phyloP scores from a whole-genome alignment of 1,284 basidiomycete genomes.

The Takashimella tepidaria region DNA sequence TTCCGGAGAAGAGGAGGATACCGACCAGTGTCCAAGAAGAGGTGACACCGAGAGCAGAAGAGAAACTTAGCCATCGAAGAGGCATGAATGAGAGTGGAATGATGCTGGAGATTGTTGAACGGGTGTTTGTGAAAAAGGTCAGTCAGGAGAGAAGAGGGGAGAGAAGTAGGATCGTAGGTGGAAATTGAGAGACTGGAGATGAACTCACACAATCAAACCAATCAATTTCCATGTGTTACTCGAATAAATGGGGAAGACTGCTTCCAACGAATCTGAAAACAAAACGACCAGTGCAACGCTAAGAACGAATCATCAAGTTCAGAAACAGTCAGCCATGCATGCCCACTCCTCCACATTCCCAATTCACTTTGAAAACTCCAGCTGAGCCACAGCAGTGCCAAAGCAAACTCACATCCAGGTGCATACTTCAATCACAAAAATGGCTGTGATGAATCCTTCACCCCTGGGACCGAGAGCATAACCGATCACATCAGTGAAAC shows the following conservation, averaged over 20 bases:
- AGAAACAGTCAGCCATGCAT: too few species aligned
- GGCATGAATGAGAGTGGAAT: conserved; percentile 79
- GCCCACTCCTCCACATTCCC: too few species aligned
- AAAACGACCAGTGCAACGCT: conserved; percentile 79
- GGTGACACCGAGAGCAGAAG: conserved; percentile 73
- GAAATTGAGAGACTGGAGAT: too few species aligned
- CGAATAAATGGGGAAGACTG: conserved; percentile 63
- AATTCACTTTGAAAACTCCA: too few species aligned
- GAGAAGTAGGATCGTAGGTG: too few species aligned
- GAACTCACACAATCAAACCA: conserved; percentile 65
- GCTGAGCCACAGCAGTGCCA: conserved; percentile 7
- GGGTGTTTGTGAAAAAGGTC: not conserved
- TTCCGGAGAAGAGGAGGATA: conserved; percentile 77
- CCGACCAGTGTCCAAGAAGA: conserved; percentile 69
- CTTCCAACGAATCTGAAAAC: conserved; percentile 74
- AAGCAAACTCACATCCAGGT: conserved; percentile 48
- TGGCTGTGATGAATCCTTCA: conserved; percentile 60
- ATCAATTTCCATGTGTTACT: conserved; percentile 69
- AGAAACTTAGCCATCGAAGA: conserved; percentile 75
- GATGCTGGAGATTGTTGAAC: conserved; percentile 51
- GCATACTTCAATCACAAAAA: conserved; percentile 82
- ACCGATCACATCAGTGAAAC: conserved; percentile 41
- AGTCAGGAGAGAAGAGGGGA: not conserved
- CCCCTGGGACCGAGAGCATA: conserved; percentile 56
- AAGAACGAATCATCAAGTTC: not conserved